Evolutionary conservation across 306 rosid genomes (phyloP).

Genomic region (Vicia faba): DNA sequence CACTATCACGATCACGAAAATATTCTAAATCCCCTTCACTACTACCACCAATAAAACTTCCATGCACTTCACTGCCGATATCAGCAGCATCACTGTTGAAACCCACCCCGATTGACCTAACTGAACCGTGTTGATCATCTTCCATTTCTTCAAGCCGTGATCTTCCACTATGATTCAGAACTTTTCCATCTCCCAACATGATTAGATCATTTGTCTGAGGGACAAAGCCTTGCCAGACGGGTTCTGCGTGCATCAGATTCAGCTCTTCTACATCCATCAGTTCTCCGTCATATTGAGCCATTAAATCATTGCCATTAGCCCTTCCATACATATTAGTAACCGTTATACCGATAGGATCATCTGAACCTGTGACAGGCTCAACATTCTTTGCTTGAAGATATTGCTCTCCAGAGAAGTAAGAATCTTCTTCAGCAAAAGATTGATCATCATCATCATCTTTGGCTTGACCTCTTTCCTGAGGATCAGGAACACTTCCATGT

Average conservation of each 20-base stretch:
- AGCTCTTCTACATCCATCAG: slow-evolving; percentile 88
- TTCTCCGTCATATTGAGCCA: slow-evolving; percentile 87
- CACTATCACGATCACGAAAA: slow-evolving; percentile 64
- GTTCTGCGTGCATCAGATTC: slow-evolving; percentile 83
- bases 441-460: slow-evolving; percentile 96
- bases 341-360: slow-evolving; percentile 67
- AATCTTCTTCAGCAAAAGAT: slow-evolving; percentile 96
- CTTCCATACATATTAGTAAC: slow-evolving; percentile 77
- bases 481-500: slow-evolving; percentile 86
- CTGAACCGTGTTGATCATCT: slow-evolving; percentile 87
- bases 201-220: slow-evolving; percentile 74
- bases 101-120: slow-evolving; percentile 98
- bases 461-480: slow-evolving; percentile 69
- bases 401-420: slow-evolving; percentile 90
- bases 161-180: slow-evolving; percentile 62
- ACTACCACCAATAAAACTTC: slow-evolving; percentile 83
- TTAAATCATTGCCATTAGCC: slow-evolving; percentile 63
- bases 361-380: slow-evolving; percentile 64
- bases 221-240: slow-evolving; percentile 97
- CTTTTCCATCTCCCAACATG: slow-evolving; percentile 75
- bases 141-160: slow-evolving; percentile 68
- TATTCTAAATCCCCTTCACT: slow-evolving; percentile 85
- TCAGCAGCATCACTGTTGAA: slow-evolving; percentile 90
- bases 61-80: slow-evolving; percentile 86
- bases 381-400: slow-evolving; percentile 72